A percentile compares a stretch with the other conserved stretches of the same genome.
Conservation (phyloP, 108 stramenopile genomes). For the Cylindrotheca closterium region DNA sequence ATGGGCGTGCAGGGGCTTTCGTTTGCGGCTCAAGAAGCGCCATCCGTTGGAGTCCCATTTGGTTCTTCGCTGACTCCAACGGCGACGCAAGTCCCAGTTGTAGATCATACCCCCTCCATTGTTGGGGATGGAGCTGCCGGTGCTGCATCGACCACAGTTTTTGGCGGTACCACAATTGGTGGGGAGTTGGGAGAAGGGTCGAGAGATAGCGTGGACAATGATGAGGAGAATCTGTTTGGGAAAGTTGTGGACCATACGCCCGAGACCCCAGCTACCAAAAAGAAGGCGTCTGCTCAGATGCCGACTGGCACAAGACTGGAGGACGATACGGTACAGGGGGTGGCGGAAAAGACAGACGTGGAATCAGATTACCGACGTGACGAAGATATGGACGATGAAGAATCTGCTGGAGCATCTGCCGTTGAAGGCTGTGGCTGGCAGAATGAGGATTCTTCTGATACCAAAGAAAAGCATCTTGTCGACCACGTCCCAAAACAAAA, state of each 20-base stretch:
- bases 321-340: slow-evolving; percentile 25
- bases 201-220: slow-evolving; percentile 17
- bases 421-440: slow-evolving; percentile 10
- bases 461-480: slow-evolving; percentile 24
- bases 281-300: not conserved
- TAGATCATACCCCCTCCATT: slow-evolving; percentile 26
- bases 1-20: slow-evolving; percentile 1
- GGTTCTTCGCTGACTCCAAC: slow-evolving; percentile 11
- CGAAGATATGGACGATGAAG: slow-evolving; percentile 45
- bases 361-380: slow-evolving; percentile 30
- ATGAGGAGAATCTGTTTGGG: slow-evolving; percentile 32
- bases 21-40: not conserved
- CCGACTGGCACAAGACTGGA: slow-evolving; percentile 1
- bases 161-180: slow-evolving; percentile 17
- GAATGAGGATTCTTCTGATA: not conserved
- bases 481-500: slow-evolving; percentile 21
- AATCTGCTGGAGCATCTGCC: slow-evolving; percentile 8
- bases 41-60: slow-evolving; percentile 7
- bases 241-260: slow-evolving; percentile 48
- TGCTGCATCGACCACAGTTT: slow-evolving; percentile 19
- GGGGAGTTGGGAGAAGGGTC: slow-evolving; percentile 23
- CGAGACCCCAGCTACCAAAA: slow-evolving; percentile 12
- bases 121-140: not conserved
- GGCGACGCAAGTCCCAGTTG: slow-evolving; percentile 4
- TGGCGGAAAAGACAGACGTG: slow-evolving; percentile 19